Evolutionary conservation across 192 early-diverging fungal species (phyloP).

Genomic region (Geranomyces variabilis): DNA sequence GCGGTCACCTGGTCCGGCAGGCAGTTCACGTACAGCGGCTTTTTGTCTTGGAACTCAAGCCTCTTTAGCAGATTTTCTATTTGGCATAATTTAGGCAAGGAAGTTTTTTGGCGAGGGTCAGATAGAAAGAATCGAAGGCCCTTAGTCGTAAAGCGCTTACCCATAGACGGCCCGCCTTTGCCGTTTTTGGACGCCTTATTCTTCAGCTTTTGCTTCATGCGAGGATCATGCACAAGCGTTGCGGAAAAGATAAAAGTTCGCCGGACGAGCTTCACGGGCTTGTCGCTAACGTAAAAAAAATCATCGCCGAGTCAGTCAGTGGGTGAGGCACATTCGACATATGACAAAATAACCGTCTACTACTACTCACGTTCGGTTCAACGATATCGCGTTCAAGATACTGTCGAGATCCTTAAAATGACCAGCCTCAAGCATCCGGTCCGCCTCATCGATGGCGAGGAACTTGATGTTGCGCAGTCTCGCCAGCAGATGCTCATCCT

Average conservation of each 20-base stretch:
- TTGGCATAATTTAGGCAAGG: too few relatives aligned
- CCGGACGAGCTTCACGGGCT: conserved; percentile 35
- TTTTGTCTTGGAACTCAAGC: conserved; percentile 74
- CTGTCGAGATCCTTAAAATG: conserved; percentile 83
- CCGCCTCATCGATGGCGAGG: conserved; percentile 94
- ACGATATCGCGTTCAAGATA: conserved; percentile 58
- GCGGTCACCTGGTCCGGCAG: conserved; percentile 70
- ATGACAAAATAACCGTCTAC: too few relatives aligned
- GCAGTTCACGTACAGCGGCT: conserved; percentile 80
- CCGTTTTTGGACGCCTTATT: conserved; percentile 2
- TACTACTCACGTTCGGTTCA: neutral
- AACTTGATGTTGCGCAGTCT: conserved; percentile 61
- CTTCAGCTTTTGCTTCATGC: conserved; percentile 28
- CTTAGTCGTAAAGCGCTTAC: neutral
- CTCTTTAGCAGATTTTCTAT: conserved; percentile 72
- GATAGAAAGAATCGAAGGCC: neutral
- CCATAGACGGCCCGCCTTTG: conserved; percentile 15
- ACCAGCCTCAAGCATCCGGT: conserved; percentile 91
- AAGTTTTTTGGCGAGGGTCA: too few relatives aligned
- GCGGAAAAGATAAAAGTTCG: conserved; percentile 96
- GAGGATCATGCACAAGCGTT: conserved; percentile 59
- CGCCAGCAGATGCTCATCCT: conserved; percentile 60
- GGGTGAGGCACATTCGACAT: too few relatives aligned
- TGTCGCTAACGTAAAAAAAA: conserved; percentile 2
- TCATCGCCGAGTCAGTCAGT: neutral